These are phyloP conservation scores for Sclerotinia glacialis DNA, from an alignment of 2,329 filamentous ascomycete genomes.

Conservation along the genomic window DNA sequence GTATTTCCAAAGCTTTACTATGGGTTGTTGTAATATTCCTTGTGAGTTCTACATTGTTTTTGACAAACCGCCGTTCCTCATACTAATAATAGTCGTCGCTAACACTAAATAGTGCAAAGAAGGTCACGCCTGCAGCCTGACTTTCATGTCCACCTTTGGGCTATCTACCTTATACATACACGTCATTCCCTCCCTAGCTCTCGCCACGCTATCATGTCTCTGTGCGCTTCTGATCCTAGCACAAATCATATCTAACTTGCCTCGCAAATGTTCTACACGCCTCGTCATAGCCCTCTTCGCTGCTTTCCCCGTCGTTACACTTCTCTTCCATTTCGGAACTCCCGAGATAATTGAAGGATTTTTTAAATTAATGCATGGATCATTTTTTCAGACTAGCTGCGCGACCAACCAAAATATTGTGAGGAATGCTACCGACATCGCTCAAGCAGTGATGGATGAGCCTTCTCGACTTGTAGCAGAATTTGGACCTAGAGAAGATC, in stretches of 20 bases:
- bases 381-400: neutral
- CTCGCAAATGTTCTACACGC: neutral
- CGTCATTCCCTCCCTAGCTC: neutral
- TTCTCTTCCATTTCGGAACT: slow-evolving; percentile 8
- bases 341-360: neutral
- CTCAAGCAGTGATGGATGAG: slow-evolving; percentile 12
- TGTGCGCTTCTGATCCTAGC: slow-evolving; percentile 13
- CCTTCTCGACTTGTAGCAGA: slow-evolving; percentile 19
- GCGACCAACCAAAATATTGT: neutral
- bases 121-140: slow-evolving; percentile 14
- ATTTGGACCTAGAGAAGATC: slow-evolving; percentile 7
- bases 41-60: neutral
- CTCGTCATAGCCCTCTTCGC: slow-evolving; percentile 1
- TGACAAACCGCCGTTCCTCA: neutral
- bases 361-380: neutral
- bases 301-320: slow-evolving; percentile 1
- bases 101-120: slow-evolving; percentile 13
- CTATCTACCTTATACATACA: slow-evolving; percentile 16
- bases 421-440: neutral
- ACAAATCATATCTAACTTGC: slow-evolving; percentile 1
- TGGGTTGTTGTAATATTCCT: slow-evolving; percentile 14
- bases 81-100: neutral
- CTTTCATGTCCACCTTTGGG: slow-evolving; percentile 18
- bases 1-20: slow-evolving; percentile 4
- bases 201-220: slow-evolving; percentile 9